Evolutionary conservation across 148 eudicot genomes (phyloP).

Genomic region (Camellia lanceoleosa): DNA sequence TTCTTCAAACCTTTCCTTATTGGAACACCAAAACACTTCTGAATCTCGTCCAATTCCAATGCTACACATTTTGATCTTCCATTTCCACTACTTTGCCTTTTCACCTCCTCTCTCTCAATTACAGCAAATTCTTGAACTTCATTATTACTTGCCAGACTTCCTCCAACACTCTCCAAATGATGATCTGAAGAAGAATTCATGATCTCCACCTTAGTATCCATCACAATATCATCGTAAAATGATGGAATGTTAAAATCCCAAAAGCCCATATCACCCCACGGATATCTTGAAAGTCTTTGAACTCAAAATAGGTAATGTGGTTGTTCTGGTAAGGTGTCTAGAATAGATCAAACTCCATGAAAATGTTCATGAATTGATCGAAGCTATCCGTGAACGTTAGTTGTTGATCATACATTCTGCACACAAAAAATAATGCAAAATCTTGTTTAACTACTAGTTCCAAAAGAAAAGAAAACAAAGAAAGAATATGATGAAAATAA

Average conservation of each 20-base stretch:
- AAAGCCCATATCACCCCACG: conserved; percentile 1
- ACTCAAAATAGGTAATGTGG: conserved; percentile 1
- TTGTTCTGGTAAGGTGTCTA: neutral
- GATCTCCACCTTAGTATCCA: neutral
- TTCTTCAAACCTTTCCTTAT: too few relatives aligned
- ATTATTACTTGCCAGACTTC: too few relatives aligned
- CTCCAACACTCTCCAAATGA: too few relatives aligned
- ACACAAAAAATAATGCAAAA: neutral
- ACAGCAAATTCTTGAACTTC: neutral
- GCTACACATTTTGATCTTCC: conserved; percentile 21
- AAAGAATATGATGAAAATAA: too few relatives aligned
- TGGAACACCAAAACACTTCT: conserved; percentile 66
- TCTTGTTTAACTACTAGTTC: too few relatives aligned
- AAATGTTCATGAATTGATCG: conserved; percentile 4
- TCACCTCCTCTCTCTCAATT: neutral
- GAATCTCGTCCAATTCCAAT: conserved; percentile 53
- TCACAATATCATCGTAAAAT: neutral
- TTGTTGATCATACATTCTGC: conserved; percentile 19
- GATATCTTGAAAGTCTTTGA: conserved; percentile 20
- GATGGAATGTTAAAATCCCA: conserved; percentile 6
- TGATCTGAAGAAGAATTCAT: too few relatives aligned
- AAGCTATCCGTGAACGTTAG: neutral
- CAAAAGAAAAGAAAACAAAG: too few relatives aligned
- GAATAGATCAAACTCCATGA: conserved; percentile 3
- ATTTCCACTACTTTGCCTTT: neutral